Evolutionary conservation across 2,329 filamentous ascomycete species (phyloP), one percentile per base, ranked within the genome.

Genomic region (Cladosporium sp.): DNA sequence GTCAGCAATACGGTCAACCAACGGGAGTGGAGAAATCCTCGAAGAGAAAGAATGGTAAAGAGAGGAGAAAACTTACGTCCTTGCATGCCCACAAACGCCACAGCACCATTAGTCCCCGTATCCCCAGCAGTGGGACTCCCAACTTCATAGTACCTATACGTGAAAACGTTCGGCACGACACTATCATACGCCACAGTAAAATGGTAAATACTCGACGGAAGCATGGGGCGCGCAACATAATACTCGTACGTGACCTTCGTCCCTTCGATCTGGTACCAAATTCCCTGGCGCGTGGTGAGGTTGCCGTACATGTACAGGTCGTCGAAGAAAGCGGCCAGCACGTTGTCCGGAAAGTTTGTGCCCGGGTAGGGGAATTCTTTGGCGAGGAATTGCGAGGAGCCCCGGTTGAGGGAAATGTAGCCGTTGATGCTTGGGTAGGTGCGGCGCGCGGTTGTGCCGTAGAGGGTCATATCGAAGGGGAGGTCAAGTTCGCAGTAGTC

Each of bases 261-360:
- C n/a, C 32, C 35, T n/a, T 58, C 56, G 20, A 56, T 19, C 27
- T 63, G 53, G 49, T 67, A 69, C 45, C 58, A 69, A 46, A 68
- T 63, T 12, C 67, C 65, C 33, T 66, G 56, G 16, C 30, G 33
- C 16, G 55, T 50, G 9, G 45, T 43, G 18, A 48, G 15, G 19
- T 42, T 33, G 12, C 53, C 55, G 39, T 55, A 58, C 11, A 65
- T 52, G 48, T 58, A 60, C 3, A 65, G 55, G 49, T 69, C 67
- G 45, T 67, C 63, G 53, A 62, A 65, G 49, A 64, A 63, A 4
- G 66, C 61, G 3, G 51, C 57, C 16, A 65, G 49, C 35, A 62
- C 58, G 47, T 55, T 57, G 27, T 55, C 51, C 3, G 66, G 63
- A 8, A 67, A 49, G 19, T 53, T 35, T 22, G 46, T 16, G 27